Conservation (phyloP, 306 rosid genomes). For the Senna tora region DNA sequence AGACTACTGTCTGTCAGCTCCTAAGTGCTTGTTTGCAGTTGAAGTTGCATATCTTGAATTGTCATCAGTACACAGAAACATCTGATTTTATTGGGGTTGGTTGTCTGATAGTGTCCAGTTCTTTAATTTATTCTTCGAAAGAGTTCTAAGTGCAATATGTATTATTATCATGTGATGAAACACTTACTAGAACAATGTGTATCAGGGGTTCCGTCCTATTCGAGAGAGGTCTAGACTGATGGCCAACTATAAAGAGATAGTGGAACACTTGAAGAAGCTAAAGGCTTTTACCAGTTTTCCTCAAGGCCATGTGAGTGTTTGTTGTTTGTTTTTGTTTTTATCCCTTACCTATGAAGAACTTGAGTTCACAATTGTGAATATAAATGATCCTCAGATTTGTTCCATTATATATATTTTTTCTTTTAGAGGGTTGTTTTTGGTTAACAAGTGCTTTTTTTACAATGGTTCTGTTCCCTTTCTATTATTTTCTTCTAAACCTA, state of each 20-base stretch:
- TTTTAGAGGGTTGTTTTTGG: background rate
- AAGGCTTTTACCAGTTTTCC: slow-evolving; percentile 49
- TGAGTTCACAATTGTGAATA: background rate
- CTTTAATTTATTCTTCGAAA: slow-evolving; percentile 2
- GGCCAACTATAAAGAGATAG: slow-evolving; percentile 49
- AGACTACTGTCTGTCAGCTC: slow-evolving; percentile 93
- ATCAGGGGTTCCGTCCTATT: slow-evolving; percentile 81
- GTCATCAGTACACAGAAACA: slow-evolving; percentile 95
- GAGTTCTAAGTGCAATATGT: background rate
- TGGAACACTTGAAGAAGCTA: slow-evolving; percentile 56
- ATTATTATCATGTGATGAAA: slow-evolving; percentile 15
- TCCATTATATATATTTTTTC: slow-evolving; percentile 1
- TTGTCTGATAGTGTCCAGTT: slow-evolving; percentile 26
- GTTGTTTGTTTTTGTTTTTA: background rate
- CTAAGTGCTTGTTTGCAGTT: slow-evolving; percentile 66
- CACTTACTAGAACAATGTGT: slow-evolving; percentile 21
- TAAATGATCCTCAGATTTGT: slow-evolving; percentile 12
- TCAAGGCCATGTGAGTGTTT: slow-evolving; percentile 55
- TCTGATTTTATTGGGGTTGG: slow-evolving; percentile 97
- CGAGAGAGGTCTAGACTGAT: slow-evolving; percentile 77
- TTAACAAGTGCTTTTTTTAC: too few species aligned
- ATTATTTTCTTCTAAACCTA: background rate
- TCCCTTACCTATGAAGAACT: too few species aligned
- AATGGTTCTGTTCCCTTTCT: background rate
- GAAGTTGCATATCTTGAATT: slow-evolving; percentile 79